A percentile compares a stretch with the other conserved stretches of the same genome.
Conservation (phyloP, 2,329 filamentous ascomycete species). For the Diaporthe citri region DNA sequence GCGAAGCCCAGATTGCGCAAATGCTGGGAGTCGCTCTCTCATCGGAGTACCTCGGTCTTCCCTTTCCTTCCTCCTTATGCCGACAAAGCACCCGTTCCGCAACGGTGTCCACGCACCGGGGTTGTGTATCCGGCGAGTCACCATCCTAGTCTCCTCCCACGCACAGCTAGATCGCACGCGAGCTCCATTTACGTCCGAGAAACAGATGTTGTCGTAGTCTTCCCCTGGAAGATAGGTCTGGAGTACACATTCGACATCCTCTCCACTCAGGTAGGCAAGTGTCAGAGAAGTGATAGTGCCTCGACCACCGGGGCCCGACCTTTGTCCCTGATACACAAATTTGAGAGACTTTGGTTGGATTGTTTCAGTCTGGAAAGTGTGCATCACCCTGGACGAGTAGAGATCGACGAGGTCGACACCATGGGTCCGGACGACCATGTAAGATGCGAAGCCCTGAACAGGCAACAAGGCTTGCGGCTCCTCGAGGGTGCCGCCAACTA, state of each 20-base stretch:
- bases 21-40: constrained; percentile 40
- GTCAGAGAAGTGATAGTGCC: constrained; percentile 72
- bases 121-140: constrained; percentile 67
- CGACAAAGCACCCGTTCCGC: constrained; percentile 71
- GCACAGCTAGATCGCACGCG: constrained; percentile 60
- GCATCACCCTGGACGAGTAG: constrained; percentile 65
- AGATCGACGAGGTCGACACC: constrained; percentile 74
- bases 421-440: constrained; percentile 69
- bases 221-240: constrained; percentile 71
- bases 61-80: constrained; percentile 64
- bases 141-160: constrained; percentile 65
- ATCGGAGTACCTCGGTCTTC: constrained; percentile 41
- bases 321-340: constrained; percentile 67
- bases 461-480: constrained; percentile 70
- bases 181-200: constrained; percentile 59
- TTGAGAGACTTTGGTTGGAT: constrained; percentile 72
- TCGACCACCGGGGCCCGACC: constrained; percentile 65
- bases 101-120: constrained; percentile 76
- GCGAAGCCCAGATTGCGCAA: constrained; percentile 39
- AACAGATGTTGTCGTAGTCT: constrained; percentile 68
- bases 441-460: constrained; percentile 68
- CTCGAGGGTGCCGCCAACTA: constrained; percentile 53
- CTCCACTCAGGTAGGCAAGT: constrained; percentile 71
- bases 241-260: constrained; percentile 73
- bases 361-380: constrained; percentile 70